These are phyloP conservation scores for Ichthyophonus hoferi DNA, from an alignment of 208 protist genomes.

Conservation along the genomic window DNA sequence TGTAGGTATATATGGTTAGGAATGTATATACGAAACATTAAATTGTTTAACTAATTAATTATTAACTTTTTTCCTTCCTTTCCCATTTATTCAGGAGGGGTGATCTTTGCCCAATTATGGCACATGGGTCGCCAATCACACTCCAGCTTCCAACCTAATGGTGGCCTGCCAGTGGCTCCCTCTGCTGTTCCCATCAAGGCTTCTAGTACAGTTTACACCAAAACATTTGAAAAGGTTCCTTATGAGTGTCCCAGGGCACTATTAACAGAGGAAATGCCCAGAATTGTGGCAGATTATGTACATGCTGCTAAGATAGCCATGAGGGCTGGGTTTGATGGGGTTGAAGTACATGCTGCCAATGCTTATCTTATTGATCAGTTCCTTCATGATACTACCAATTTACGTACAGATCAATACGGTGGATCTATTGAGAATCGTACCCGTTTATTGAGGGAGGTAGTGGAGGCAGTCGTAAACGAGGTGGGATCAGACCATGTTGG, in stretches of 20 bases:
- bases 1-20: no score
- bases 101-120: slow-evolving; percentile 40
- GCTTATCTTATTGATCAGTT: slow-evolving; percentile 82
- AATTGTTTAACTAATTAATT: no score
- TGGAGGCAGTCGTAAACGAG: slow-evolving; percentile 14
- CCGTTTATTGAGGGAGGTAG: slow-evolving; percentile 38
- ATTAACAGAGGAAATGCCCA: not conserved
- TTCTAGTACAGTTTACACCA: not conserved
- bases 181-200: not conserved
- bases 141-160: not conserved
- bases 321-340: slow-evolving; percentile 66
- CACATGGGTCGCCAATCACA: slow-evolving; percentile 42
- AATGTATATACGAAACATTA: no score
- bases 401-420: slow-evolving; percentile 76
- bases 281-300: not conserved
- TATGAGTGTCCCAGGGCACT: not conserved
- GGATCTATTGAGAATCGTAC: slow-evolving; percentile 71
- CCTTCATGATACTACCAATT: slow-evolving; percentile 66
- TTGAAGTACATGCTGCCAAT: slow-evolving; percentile 78
- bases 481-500: not conserved
- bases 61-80: no score
- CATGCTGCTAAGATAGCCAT: not conserved
- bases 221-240: not conserved
- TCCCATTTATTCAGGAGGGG: no score
- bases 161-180: not conserved